phyloP scores from a whole-genome alignment of 441 rosid genomes.

The Populus tomentosa region DNA sequence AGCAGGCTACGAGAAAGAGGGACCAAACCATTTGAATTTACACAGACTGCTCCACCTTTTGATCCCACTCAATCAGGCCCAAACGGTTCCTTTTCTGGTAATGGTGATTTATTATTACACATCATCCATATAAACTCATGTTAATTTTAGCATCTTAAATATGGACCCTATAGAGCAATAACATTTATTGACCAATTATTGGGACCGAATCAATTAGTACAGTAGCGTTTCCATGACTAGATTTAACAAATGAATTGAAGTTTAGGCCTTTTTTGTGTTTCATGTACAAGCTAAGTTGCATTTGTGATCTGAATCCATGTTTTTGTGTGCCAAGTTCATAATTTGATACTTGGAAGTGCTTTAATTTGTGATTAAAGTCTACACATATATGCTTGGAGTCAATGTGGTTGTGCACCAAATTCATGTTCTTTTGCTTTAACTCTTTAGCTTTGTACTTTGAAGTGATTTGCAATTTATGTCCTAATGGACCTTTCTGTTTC shows the following conservation, averaged over 20 bases:
- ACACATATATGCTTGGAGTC: neutral
- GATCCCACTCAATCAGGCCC: conserved; percentile 39
- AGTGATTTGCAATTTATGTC: neutral
- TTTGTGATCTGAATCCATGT: neutral
- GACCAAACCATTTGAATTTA: conserved; percentile 67
- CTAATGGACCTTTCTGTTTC: neutral
- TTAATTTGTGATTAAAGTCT: neutral
- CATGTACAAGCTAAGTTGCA: neutral
- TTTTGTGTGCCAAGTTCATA: neutral
- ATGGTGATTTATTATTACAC: neutral
- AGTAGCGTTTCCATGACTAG: neutral
- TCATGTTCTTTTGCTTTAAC: neutral
- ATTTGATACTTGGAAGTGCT: neutral
- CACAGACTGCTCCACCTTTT: conserved; percentile 52
- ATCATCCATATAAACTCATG: neutral
- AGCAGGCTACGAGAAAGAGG: conserved; percentile 59
- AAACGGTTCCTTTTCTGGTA: conserved; percentile 39
- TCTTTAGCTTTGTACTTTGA: neutral
- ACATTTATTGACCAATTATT: neutral
- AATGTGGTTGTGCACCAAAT: neutral
- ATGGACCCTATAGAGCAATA: neutral
- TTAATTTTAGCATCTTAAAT: neutral
- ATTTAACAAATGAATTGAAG: neutral
- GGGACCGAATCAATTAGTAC: neutral
- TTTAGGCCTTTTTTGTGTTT: neutral